Evolutionary conservation across 257 asterid species (phyloP).

Genomic region (Lithospermum erythrorhizon): DNA sequence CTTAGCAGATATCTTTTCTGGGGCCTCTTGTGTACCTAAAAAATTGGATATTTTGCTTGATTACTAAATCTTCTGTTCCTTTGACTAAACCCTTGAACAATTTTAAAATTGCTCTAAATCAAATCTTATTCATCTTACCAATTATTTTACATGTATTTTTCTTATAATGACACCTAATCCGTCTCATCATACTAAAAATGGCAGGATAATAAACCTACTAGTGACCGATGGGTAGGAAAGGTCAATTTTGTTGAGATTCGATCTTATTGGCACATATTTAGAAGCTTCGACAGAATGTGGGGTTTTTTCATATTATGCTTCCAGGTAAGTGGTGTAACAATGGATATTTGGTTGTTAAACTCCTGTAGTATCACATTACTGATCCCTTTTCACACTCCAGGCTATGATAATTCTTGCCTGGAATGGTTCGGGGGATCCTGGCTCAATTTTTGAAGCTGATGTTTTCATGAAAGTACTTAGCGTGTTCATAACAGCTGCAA

Average conservation of each 20-base stretch:
- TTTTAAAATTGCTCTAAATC: background rate
- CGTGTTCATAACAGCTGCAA: conserved; percentile 90
- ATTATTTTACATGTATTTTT: background rate
- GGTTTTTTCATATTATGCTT: conserved; percentile 88
- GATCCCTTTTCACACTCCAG: conserved; percentile 23
- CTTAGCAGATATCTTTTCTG: background rate
- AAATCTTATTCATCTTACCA: background rate
- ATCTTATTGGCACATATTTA: conserved; percentile 84
- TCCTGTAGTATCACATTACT: conserved; percentile 12
- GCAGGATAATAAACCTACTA: conserved; percentile 47
- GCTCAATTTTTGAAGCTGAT: conserved; percentile 40
- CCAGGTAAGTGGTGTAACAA: conserved; percentile 45
- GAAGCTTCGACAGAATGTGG: conserved; percentile 99
- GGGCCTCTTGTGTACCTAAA: background rate
- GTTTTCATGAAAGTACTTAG: conserved; percentile 87
- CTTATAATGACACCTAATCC: background rate
- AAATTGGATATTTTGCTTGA: background rate
- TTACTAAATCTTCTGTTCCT: background rate
- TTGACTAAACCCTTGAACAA: background rate
- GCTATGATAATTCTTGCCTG: conserved; percentile 97
- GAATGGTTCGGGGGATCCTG: conserved; percentile 74
- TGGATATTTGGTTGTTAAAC: conserved; percentile 5
- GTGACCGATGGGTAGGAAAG: conserved; percentile 93
- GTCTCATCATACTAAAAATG: background rate
- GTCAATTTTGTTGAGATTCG: conserved; percentile 98